Evolutionary conservation across 352 stramenopile species (phyloP).

Genomic region (Globisporangium uncinulatum): DNA sequence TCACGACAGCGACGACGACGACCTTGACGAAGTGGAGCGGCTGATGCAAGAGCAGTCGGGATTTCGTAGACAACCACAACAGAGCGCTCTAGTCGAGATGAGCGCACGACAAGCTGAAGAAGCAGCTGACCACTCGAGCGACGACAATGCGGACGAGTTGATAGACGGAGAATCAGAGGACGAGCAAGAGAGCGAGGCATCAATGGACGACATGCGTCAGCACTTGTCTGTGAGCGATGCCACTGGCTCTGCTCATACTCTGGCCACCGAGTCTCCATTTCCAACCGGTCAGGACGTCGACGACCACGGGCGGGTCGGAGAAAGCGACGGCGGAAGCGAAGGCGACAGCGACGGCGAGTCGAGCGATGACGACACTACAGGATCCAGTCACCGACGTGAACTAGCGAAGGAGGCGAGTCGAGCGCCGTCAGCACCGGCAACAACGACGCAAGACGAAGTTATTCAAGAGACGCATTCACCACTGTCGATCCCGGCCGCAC

Average conservation of each 20-base stretch:
- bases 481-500: background rate
- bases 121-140: background rate
- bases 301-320: background rate
- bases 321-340: background rate
- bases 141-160: constrained; percentile 10
- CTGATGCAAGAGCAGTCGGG: constrained; percentile 8
- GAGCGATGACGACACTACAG: background rate
- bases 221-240: background rate
- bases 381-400: background rate
- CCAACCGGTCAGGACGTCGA: background rate
- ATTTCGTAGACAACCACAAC: background rate
- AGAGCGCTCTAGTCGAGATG: background rate
- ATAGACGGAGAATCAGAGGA: constrained; percentile 19
- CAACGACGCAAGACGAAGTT: too few species aligned
- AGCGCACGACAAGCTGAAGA: background rate
- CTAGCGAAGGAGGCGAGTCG: too few species aligned
- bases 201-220: background rate
- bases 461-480: background rate
- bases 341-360: background rate
- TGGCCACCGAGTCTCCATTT: background rate
- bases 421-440: too few species aligned
- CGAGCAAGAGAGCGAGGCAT: background rate
- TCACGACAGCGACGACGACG: constrained; percentile 3
- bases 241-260: background rate
- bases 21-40: constrained; percentile 8